Percentiles rank a stretch among this genome's conserved stretches.
Conservation (phyloP, 208 protist species). For the Trypanosoma congolense region DNA sequence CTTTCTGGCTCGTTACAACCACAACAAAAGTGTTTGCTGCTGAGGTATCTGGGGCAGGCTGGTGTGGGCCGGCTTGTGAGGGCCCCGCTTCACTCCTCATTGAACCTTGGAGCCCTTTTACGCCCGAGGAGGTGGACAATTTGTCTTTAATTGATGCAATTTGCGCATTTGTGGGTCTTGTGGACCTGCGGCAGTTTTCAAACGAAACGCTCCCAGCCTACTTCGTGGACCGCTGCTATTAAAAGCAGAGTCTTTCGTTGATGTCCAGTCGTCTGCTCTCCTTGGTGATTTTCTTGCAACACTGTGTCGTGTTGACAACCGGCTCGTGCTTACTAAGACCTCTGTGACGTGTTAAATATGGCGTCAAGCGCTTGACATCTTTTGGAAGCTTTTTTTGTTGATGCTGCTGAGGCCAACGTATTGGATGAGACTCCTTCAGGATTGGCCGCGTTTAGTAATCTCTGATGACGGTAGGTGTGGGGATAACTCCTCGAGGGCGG, state of each 20-base stretch:
- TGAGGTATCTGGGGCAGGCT: slow-evolving; percentile 52
- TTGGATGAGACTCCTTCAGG: slow-evolving; percentile 12
- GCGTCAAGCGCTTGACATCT: neutral
- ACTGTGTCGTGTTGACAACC: slow-evolving; percentile 9
- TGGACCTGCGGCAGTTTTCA: slow-evolving; percentile 50
- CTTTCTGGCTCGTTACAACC: slow-evolving; percentile 21
- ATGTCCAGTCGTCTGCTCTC: slow-evolving; percentile 6
- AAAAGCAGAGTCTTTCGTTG: neutral
- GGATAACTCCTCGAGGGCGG: neutral
- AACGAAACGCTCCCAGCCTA: slow-evolving; percentile 27
- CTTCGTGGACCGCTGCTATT: slow-evolving; percentile 22
- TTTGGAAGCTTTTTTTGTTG: slow-evolving; percentile 23
- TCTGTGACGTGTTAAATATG: neutral
- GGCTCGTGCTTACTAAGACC: neutral
- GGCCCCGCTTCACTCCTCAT: slow-evolving; percentile 20
- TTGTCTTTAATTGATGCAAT: slow-evolving; percentile 42
- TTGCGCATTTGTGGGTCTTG: slow-evolving; percentile 45
- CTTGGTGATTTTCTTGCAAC: slow-evolving; percentile 16
- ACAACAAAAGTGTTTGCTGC: slow-evolving; percentile 32
- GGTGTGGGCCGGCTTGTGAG: slow-evolving; percentile 39
- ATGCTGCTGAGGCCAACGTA: slow-evolving; percentile 12
- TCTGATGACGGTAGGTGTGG: neutral
- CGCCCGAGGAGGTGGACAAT: slow-evolving; percentile 23
- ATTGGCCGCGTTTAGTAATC: neutral
- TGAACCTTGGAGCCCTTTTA: slow-evolving; percentile 29